Evolutionary conservation across 2,329 filamentous ascomycete species (phyloP).

Genomic region (Aspergillus sp.): DNA sequence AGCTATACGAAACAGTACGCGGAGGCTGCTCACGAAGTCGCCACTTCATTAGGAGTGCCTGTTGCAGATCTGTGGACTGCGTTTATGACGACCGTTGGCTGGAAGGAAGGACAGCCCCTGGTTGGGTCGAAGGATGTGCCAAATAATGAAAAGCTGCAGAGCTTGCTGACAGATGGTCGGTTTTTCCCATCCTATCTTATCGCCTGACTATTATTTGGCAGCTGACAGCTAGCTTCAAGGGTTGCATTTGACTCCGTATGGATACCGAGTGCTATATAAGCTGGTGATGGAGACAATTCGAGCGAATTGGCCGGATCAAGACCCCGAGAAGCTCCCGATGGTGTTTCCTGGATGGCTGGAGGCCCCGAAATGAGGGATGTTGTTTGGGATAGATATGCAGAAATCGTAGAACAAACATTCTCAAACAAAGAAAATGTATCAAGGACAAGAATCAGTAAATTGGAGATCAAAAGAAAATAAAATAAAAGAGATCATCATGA

Average conservation of each 20-base stretch:
- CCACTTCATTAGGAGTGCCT: conserved; percentile 50
- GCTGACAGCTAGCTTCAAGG: conserved; percentile 29
- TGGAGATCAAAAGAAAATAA: too few species aligned
- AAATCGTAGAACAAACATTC: background rate
- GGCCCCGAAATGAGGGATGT: conserved; percentile 27
- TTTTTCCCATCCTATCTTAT: conserved; percentile 3
- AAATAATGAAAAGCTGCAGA: conserved; percentile 51
- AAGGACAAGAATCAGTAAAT: too few species aligned
- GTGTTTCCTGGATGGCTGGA: conserved; percentile 52
- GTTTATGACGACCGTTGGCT: conserved; percentile 63
- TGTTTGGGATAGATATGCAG: background rate
- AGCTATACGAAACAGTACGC: conserved; percentile 60
- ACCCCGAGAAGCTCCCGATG: conserved; percentile 47
- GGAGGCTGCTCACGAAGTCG: conserved; percentile 61
- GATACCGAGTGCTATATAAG: conserved; percentile 53
- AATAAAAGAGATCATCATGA: too few species aligned
- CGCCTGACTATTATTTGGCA: background rate
- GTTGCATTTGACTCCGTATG: conserved; percentile 54
- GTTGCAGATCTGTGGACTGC: conserved; percentile 76
- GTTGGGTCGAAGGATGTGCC: conserved; percentile 55
- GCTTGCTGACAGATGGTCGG: conserved; percentile 55
- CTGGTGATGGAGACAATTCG: conserved; percentile 50
- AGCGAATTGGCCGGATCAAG: conserved; percentile 50
- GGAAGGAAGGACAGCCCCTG: conserved; percentile 46
- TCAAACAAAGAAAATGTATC: too few species aligned